phyloP scores from a whole-genome alignment of 345 rosid genomes.

The Gossypium thurberi region DNA sequence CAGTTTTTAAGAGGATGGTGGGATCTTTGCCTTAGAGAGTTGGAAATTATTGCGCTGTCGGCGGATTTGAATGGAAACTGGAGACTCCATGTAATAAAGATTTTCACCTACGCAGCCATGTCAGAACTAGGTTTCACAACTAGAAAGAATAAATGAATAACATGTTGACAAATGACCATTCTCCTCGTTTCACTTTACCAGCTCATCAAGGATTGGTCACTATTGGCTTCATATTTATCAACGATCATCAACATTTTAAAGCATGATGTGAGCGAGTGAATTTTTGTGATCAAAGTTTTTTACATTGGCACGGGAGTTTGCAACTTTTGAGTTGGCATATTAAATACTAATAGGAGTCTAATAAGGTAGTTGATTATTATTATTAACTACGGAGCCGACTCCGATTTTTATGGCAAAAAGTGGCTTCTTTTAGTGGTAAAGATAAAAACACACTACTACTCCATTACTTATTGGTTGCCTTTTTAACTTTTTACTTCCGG shows the following conservation, averaged over 20 bases:
- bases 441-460: not conserved
- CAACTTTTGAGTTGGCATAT: conserved; percentile 24
- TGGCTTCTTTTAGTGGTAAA: not conserved
- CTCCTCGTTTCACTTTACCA: not conserved
- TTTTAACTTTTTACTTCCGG: not conserved
- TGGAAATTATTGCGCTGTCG: conserved; percentile 22
- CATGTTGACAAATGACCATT: conserved; percentile 4
- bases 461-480: not conserved
- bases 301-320: conserved; percentile 12
- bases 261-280: not conserved
- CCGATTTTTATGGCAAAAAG: not conserved
- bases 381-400: not conserved
- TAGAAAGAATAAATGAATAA: not conserved
- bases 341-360: conserved; percentile 20
- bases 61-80: conserved; percentile 26
- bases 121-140: not conserved
- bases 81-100: conserved; percentile 29
- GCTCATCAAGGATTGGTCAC: too few relatives aligned
- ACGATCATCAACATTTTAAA: too few relatives aligned
- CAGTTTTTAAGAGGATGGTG: not conserved
- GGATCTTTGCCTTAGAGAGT: too few relatives aligned
- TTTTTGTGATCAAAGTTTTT: not conserved
- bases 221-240: too few relatives aligned
- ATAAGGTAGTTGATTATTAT: conserved; percentile 15
- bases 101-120: conserved; percentile 33